phyloP scores from a whole-genome alignment of 2,329 filamentous ascomycete genomes.

The Colletotrichum sp. region DNA sequence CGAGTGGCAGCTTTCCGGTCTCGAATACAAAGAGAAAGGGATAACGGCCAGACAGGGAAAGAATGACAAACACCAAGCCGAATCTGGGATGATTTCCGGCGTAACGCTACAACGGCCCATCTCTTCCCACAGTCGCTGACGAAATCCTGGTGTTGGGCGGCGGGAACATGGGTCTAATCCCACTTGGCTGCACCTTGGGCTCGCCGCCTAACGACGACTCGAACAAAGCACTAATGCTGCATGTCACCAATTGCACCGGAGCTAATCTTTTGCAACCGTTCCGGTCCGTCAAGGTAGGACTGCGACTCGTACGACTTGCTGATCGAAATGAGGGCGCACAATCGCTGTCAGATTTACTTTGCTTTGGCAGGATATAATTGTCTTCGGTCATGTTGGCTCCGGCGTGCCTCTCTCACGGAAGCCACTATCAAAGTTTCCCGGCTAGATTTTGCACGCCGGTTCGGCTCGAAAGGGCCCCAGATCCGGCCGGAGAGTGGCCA shows the following conservation, averaged over 20 bases:
- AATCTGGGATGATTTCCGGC: constrained; percentile 16
- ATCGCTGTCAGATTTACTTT: not conserved
- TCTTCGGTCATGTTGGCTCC: not conserved
- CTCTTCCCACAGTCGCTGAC: constrained; percentile 9
- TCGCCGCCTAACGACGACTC: constrained; percentile 1
- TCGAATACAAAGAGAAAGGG: not conserved
- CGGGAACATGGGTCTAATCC: constrained; percentile 13
- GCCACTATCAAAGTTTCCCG: not conserved
- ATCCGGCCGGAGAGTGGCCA: not conserved
- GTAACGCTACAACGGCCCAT: constrained; percentile 13
- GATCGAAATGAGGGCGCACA: constrained; percentile 3
- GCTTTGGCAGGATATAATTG: not conserved
- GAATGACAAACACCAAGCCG: constrained; percentile 16
- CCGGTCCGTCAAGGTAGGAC: not conserved
- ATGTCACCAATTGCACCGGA: constrained; percentile 17
- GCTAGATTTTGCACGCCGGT: not conserved
- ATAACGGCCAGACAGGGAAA: not conserved
- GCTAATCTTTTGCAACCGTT: constrained; percentile 13
- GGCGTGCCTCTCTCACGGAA: not conserved
- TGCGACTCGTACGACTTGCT: constrained; percentile 15
- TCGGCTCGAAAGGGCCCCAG: not conserved
- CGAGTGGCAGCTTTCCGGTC: not conserved
- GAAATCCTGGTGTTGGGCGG: constrained; percentile 6
- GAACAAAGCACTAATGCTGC: constrained; percentile 17
- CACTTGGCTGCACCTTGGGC: constrained; percentile 13